Conservation (phyloP, 495 filamentous ascomycete species). For the Trichocladium uniseriatum region DNA sequence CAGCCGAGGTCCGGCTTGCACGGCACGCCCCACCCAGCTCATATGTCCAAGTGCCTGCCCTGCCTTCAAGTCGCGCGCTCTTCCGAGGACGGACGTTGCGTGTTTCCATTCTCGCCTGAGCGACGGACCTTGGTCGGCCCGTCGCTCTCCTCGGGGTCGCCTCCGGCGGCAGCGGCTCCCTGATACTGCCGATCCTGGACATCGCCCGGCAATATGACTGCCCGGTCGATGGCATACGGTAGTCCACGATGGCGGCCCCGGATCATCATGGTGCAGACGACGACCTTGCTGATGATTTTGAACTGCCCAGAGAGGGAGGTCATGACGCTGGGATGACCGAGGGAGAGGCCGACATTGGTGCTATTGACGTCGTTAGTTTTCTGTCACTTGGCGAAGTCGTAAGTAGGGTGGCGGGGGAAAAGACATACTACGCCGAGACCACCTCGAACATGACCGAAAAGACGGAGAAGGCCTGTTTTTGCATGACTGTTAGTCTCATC, state of each 20-base stretch:
- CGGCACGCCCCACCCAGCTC: too few relatives aligned
- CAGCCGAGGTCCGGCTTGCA: too few relatives aligned
- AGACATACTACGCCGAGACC: constrained; percentile 59
- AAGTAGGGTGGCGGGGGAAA: not conserved
- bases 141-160: too few relatives aligned
- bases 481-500: not conserved
- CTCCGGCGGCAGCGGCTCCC: too few relatives aligned
- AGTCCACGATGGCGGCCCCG: constrained; percentile 87
- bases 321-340: constrained; percentile 64
- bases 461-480: constrained; percentile 48
- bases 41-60: too few relatives aligned
- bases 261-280: constrained; percentile 86
- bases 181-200: not conserved
- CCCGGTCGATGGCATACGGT: constrained; percentile 78
- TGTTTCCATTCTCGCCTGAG: too few relatives aligned
- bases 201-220: constrained; percentile 72
- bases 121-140: too few relatives aligned
- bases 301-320: constrained; percentile 73
- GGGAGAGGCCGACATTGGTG: constrained; percentile 75
- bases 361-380: not conserved
- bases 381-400: not conserved
- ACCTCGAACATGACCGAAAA: constrained; percentile 78
- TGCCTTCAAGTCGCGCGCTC: too few relatives aligned
- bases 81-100: too few relatives aligned
- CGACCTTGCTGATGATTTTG: constrained; percentile 62